A percentile compares a stretch with the other conserved stretches of the same genome.
phyloP scores from a whole-genome alignment of 768 basidiomycete species.

The Suillus hirtellus region DNA sequence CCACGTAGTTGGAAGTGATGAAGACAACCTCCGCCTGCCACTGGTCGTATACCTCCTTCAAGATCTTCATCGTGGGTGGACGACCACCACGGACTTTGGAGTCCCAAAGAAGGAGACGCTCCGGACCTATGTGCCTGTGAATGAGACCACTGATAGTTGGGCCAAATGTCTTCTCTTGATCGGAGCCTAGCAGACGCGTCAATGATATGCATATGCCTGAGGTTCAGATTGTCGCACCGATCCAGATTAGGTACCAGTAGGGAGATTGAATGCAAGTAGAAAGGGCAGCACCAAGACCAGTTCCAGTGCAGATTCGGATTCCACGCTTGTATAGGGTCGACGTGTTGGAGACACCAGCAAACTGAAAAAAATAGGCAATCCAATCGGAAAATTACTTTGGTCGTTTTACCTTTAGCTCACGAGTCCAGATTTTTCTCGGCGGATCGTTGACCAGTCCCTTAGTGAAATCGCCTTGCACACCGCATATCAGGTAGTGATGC shows the following conservation, averaged over 20 bases:
- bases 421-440: constrained; percentile 73
- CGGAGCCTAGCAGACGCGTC: constrained; percentile 51
- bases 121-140: constrained; percentile 67
- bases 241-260: constrained; percentile 81
- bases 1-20: constrained; percentile 81
- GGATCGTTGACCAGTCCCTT: constrained; percentile 67
- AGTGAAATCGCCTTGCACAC: constrained; percentile 83
- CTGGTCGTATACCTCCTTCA: constrained; percentile 64
- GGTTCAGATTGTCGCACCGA: constrained; percentile 41
- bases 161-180: constrained; percentile 84
- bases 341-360: constrained; percentile 80
- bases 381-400: constrained; percentile 9
- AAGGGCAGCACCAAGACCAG: constrained; percentile 77
- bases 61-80: constrained; percentile 77
- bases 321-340: constrained; percentile 76
- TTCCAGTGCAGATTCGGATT: constrained; percentile 81
- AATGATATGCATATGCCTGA: constrained; percentile 14
- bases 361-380: constrained; percentile 38
- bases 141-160: constrained; percentile 77
- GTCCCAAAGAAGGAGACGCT: constrained; percentile 78
- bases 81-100: constrained; percentile 71
- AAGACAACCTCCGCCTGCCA: constrained; percentile 83
- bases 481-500: constrained; percentile 80
- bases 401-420: constrained; percentile 66
- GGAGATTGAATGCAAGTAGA: constrained; percentile 79